Evolutionary conservation across 2,329 filamentous ascomycete genomes (phyloP), one percentile per base, ranked within the genome.

Genomic region (Talaromyces marneffei): DNA sequence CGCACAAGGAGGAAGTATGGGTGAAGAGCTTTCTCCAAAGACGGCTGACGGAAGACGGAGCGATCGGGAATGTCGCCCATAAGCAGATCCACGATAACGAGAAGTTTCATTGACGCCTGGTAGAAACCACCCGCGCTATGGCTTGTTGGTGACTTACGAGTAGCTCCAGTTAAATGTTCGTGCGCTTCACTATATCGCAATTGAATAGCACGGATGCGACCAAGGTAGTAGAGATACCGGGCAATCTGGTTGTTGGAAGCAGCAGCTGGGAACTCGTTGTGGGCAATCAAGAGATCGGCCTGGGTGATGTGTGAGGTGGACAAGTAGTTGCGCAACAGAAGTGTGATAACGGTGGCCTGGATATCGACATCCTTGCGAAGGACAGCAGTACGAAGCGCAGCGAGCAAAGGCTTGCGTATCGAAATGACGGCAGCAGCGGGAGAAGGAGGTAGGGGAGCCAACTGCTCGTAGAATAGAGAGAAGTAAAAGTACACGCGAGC

Each of bases 31-130:
- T 88, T 85, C 79, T 97, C 94, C 70, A 97, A 86, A 61, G 86
- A 87, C 1, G 92, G 86, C 72, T 94, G 90, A 62, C 94, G 90
- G 86, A 99, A 99, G 60, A 93, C 89, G 16, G 92, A 89, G 63
- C 94, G 90, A 71, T 97, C 93, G 31, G 94, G 94, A 67, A 99
- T 99, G 72, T 99, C 94, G 66, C 94, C 94, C 94, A 99, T 99
- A 65, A 99, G 80, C 64, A 99, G 82, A 80, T 99, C 93, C 12
- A 99, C 94, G 20, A 99, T 92, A 46, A 97, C 86, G 66, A 97
- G 81, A n/a, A 97, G 84, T 83, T 99, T 99, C 66, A 91, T 96
- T 0, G 94, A 93, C 40, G 92, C 92, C 77, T 97, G 94, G 67
- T 95, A 92, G 77, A 99, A 99, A 50, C 94, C 93, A 48, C 92